Percentiles rank a stretch among this genome's conserved stretches.
Evolutionary conservation across 2,329 filamentous ascomycete genomes (phyloP).

Genomic region (Aspergillus sp.): DNA sequence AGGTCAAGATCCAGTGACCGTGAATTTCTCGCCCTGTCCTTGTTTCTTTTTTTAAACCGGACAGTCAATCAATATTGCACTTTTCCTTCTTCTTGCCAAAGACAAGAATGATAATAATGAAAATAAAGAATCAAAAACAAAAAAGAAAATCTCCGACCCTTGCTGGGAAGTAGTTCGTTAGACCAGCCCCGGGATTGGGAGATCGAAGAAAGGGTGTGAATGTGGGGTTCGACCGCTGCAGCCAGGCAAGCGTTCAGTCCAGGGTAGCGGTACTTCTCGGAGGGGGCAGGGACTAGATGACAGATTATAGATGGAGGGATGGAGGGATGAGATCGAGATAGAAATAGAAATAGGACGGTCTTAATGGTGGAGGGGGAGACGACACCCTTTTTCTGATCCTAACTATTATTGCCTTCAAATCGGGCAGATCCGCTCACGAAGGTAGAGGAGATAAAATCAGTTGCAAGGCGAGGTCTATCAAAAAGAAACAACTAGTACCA

Average conservation of each 20-base stretch:
- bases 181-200: constrained; percentile 1
- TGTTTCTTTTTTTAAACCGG: not conserved
- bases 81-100: not conserved
- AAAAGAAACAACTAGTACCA: not conserved
- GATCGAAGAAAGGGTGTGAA: constrained; percentile 8
- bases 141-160: constrained; percentile 5
- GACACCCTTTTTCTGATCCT: not conserved
- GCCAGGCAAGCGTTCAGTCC: constrained; percentile 28
- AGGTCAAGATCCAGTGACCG: not conserved
- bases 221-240: constrained; percentile 30
- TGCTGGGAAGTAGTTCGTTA: constrained; percentile 3
- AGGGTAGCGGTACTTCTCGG: not conserved
- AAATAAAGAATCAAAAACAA: no score
- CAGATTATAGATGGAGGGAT: not conserved
- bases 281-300: constrained; percentile 1
- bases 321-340: not conserved
- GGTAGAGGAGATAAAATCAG: no score
- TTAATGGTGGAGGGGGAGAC: not conserved
- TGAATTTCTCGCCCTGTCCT: not conserved
- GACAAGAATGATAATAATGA: not conserved
- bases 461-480: not conserved
- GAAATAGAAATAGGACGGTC: not conserved
- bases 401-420: not conserved
- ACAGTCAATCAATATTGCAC: not conserved
- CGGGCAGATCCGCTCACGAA: not conserved